Percentiles rank a stretch among this genome's conserved stretches.
Evolutionary conservation across 768 basidiomycete genomes (phyloP).

Genomic region (Galerina marginata): DNA sequence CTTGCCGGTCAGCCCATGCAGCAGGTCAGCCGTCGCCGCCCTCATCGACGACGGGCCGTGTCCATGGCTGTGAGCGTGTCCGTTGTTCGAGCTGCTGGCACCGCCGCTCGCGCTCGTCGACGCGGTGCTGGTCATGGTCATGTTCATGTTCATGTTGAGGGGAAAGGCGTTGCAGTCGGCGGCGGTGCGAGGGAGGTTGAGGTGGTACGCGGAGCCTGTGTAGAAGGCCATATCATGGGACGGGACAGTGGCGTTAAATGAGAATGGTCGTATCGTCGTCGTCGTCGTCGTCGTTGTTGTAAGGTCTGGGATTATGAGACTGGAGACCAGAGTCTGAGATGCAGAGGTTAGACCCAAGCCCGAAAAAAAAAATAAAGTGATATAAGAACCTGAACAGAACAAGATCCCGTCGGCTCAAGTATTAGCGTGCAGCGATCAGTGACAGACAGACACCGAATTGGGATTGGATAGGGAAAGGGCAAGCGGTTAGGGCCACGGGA

Average conservation of each 20-base stretch:
- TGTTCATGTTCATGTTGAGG: constrained; percentile 27
- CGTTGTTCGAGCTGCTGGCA: too few species aligned
- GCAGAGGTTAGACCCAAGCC: constrained; percentile 1
- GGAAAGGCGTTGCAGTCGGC: constrained; percentile 30
- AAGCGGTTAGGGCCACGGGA: too few species aligned
- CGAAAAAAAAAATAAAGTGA: not conserved
- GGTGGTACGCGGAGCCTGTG: constrained; percentile 39
- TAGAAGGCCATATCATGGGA: constrained; percentile 55
- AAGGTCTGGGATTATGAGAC: not conserved
- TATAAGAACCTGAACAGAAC: too few species aligned
- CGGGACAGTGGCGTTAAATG: too few species aligned
- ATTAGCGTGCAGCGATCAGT: not conserved
- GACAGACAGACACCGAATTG: not conserved
- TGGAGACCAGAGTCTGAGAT: not conserved
- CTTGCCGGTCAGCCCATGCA: constrained; percentile 9
- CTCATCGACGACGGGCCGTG: not conserved
- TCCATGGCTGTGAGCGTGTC: not conserved
- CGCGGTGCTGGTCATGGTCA: constrained; percentile 4
- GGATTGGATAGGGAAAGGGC: too few species aligned
- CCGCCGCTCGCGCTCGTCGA: constrained; percentile 6
- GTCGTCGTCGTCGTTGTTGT: too few species aligned
- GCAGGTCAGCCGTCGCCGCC: constrained; percentile 2
- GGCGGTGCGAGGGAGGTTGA: constrained; percentile 47
- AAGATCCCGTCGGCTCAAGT: constrained; percentile 6
- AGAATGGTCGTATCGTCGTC: not conserved